Base-by-base conservation (phyloP, 768 basidiomycete genomes). In the Floccularia luteovirens region DNA sequence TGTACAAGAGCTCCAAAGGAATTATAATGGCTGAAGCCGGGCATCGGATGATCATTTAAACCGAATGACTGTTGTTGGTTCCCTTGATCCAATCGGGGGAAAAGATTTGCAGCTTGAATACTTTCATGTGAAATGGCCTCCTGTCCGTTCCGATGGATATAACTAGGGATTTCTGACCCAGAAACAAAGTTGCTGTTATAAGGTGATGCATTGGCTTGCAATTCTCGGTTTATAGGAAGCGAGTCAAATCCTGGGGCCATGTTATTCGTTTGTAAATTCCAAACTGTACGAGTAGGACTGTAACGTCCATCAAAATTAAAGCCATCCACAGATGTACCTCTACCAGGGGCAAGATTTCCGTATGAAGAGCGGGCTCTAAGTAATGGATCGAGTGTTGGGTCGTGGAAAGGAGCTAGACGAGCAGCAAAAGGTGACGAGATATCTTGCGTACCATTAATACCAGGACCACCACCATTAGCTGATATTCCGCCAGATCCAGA, bases 361-460 rank as follows among this genome's bases (percentile, higher is more conserved):
- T 61, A 65, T 13, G 47, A 48, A 31, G 55, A 22, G 7, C 55
- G 44, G 21, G 65, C 63, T 25, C 8, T 46, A 13, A 57, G 44
- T 14, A 61, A 46, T 20, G 59, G 52, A 41, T 78, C 74, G 1
- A 66, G 38, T 5, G 57, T 52, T 7, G 61, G 39, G 23, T 76
- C 74, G 38, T 63, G 59, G 34, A 68, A 66, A 1, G 60, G 52
- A 33, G 58, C 54, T 47, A 66, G 58, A 28, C 66, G 64, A 43
- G 52, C 55, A 22, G 53, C 38, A 35, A 63, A 64, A 7, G 59
- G 45, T 12, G 57, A 45, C 7, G 56, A 35, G 23, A 50, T 36
- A 43, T 60, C 62, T 1, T 55, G 39, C 22, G 19, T 20, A 17
- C 74, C 69, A 38, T 68, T 70, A 47, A 82, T 75, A 5, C 66